A percentile compares a stretch with the other conserved stretches of the same genome.
Conservation (phyloP, 2,329 filamentous ascomycete genomes). For the Penicillium sp. region DNA sequence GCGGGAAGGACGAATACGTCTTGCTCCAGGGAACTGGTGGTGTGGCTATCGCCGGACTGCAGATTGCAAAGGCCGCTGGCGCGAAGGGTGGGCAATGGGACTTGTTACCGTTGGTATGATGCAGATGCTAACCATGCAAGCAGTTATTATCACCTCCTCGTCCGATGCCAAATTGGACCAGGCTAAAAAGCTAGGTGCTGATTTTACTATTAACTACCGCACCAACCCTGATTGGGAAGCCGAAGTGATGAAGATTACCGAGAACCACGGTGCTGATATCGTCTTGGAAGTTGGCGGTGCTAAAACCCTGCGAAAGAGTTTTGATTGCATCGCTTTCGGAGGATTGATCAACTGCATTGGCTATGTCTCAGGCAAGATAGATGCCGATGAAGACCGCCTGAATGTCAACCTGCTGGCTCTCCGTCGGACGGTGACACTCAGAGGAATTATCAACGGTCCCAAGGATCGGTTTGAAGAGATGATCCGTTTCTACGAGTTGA, state of each 20-base stretch:
- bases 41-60: constrained; percentile 45
- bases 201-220: constrained; percentile 51
- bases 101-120: neutral
- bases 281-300: constrained; percentile 54
- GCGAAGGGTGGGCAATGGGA: constrained; percentile 32
- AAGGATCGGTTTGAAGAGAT: constrained; percentile 50
- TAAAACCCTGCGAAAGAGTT: constrained; percentile 49
- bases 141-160: constrained; percentile 51
- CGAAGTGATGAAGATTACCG: constrained; percentile 46
- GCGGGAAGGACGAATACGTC: constrained; percentile 48
- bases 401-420: constrained; percentile 60
- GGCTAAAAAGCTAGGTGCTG: constrained; percentile 51
- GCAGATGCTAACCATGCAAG: constrained; percentile 23
- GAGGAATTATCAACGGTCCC: constrained; percentile 63
- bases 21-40: constrained; percentile 56
- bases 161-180: constrained; percentile 50
- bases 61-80: constrained; percentile 49
- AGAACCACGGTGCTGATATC: constrained; percentile 49
- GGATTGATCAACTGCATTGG: constrained; percentile 50
- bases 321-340: constrained; percentile 45
- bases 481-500: constrained; percentile 34
- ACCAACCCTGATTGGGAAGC: constrained; percentile 45
- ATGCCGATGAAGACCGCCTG: constrained; percentile 52
- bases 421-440: constrained; percentile 52
- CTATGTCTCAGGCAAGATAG: constrained; percentile 54